Evolutionary conservation across 2,329 filamentous ascomycete genomes (phyloP).

Genomic region (Colletotrichum truncatum): DNA sequence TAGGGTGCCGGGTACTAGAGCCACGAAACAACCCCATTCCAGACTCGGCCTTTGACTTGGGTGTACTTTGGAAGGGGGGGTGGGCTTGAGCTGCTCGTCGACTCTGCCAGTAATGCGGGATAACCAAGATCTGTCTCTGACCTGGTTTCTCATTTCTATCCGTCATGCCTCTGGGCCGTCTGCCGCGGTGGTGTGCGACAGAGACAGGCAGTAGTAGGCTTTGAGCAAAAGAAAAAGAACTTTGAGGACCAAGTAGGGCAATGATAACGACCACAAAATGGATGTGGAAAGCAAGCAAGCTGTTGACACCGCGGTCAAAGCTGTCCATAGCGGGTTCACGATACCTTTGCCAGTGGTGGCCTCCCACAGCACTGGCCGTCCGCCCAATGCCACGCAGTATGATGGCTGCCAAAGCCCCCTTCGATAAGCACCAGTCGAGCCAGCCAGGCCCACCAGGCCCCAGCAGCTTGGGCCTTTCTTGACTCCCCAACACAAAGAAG

Average conservation of each 20-base stretch:
- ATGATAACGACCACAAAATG: background rate
- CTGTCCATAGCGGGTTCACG: too few species aligned
- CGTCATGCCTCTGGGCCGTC: constrained; percentile 14
- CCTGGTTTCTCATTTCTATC: constrained; percentile 19
- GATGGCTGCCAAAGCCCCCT: background rate
- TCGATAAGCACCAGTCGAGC: background rate
- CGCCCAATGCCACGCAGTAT: constrained; percentile 10
- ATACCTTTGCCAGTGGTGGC: constrained; percentile 1
- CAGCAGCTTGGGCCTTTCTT: constrained; percentile 2
- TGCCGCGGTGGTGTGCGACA: constrained; percentile 23
- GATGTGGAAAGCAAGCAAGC: background rate
- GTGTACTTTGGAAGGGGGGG: background rate
- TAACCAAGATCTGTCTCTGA: constrained; percentile 23
- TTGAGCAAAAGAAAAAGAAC: background rate
- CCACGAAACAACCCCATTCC: constrained; percentile 24
- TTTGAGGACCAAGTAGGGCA: background rate
- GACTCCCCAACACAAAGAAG: background rate
- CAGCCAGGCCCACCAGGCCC: background rate
- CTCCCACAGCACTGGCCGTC: constrained; percentile 3
- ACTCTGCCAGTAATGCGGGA: constrained; percentile 20
- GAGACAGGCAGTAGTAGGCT: constrained; percentile 8
- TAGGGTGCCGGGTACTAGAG: constrained; percentile 16
- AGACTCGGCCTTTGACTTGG: constrained; percentile 4
- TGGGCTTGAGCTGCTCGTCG: background rate
- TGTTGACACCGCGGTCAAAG: background rate